Base-by-base conservation (phyloP, 345 rosid genomes). In the Turnera subulata region DNA sequence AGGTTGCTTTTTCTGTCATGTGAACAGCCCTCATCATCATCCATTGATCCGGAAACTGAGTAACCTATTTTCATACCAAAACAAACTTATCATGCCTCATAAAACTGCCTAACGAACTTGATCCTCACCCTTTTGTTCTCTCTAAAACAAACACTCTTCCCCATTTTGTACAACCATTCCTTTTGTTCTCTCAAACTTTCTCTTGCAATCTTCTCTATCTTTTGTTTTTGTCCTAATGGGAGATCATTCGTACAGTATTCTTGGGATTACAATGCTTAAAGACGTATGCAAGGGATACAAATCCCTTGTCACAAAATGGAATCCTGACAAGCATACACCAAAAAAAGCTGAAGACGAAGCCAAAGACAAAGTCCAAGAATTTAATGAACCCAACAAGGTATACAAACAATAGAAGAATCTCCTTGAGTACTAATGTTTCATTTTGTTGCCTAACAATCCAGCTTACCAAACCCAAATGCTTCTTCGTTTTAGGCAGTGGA, bases 221-320 rank as follows among this genome's bases (percentile, higher is more conserved):
- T n/a, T n/a, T n/a, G 15, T 37, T 11, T 44, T 7, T 32, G 25
- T 26, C 19, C 50, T 44, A 5, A 83, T 80, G 89, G 80, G 63
- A 59, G 76, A 68, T 48, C 71, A 80, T 62, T 66, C 63, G 44
- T 43, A 55, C 40, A 49, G 56, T 61, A 61, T 73, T 62, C 69
- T 84, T 44, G 80, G 82, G 46, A 58, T 77, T 14, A 46, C 69
- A 24, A 6, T 42, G 39, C 59, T 32, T 24, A 73, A 67, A 73
- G 70, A 66, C 20, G 58, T 77, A 61, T 73, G 80, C 58, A 88
- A 74, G 72, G 85, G 82, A 0, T 84, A 76, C 80, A 89, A 80
- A 56, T 83, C 80, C 42, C 68, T 87, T 49, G 75, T 79, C 63
- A 62, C 58, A 56, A 86, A 73, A 72, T 62, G 80, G 81, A 58